These are phyloP conservation scores for Auriculariales sp. DNA, from an alignment of 768 basidiomycete species.

Conservation along the genomic window DNA sequence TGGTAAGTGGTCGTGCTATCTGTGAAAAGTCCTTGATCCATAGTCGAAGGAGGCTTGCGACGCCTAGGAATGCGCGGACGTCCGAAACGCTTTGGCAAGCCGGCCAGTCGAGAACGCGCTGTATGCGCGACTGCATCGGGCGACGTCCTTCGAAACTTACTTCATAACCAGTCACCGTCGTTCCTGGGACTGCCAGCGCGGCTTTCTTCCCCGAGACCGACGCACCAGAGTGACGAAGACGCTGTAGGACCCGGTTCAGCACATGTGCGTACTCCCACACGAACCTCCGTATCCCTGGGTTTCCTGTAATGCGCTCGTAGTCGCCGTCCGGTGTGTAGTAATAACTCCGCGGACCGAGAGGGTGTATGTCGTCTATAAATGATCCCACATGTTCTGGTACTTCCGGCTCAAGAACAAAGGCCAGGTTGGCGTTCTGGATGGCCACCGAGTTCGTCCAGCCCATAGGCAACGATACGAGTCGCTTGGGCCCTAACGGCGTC, in stretches of 20 bases:
- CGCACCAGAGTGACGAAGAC: slow-evolving; percentile 20
- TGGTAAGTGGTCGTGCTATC: slow-evolving; percentile 9
- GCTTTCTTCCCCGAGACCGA: slow-evolving; percentile 25
- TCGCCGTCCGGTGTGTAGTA: slow-evolving; percentile 17
- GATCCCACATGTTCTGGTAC: slow-evolving; percentile 22
- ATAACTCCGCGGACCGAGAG: slow-evolving; percentile 19
- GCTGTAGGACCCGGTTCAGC: slow-evolving; percentile 22
- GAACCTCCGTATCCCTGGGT: slow-evolving; percentile 21
- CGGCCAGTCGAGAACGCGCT: slow-evolving; percentile 14
- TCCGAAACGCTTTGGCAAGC: slow-evolving; percentile 9
- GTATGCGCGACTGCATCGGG: slow-evolving; percentile 14
- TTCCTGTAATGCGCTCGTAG: slow-evolving; percentile 21
- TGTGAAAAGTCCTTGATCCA: slow-evolving; percentile 14
- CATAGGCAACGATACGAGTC: slow-evolving; percentile 22
- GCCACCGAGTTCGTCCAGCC: slow-evolving; percentile 27
- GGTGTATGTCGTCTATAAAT: slow-evolving; percentile 25
- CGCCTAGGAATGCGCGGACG: slow-evolving; percentile 15
- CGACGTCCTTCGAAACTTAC: slow-evolving; percentile 21
- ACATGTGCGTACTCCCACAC: slow-evolving; percentile 24
- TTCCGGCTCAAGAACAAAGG: slow-evolving; percentile 22
- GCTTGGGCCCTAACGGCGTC: slow-evolving; percentile 19
- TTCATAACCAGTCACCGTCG: slow-evolving; percentile 21
- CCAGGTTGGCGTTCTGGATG: slow-evolving; percentile 26
- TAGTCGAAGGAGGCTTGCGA: slow-evolving; percentile 9
- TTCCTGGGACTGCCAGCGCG: slow-evolving; percentile 14